Conservation (phyloP, 345 rosid genomes). For the Linum tenue region DNA sequence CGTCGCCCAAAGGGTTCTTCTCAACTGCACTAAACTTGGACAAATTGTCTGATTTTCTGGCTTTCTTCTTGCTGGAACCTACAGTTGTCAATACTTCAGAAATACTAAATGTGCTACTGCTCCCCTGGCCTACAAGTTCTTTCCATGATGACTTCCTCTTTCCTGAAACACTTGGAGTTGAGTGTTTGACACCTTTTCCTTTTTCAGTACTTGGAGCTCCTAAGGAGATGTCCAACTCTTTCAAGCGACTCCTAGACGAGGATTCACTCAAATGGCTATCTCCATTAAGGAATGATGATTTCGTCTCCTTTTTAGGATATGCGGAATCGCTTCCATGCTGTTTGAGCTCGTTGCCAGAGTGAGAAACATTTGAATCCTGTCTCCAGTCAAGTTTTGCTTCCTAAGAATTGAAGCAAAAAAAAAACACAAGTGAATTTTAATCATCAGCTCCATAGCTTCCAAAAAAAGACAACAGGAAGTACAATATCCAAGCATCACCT, state of each 20-base stretch:
- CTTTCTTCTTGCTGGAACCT: slow-evolving; percentile 22
- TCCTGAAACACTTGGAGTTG: slow-evolving; percentile 31
- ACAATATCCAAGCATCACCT: slow-evolving; percentile 3
- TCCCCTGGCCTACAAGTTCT: slow-evolving; percentile 45
- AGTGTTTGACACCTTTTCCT: slow-evolving; percentile 18
- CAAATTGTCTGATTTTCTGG: slow-evolving; percentile 2
- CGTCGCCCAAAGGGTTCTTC: neutral
- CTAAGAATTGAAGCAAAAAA: slow-evolving; percentile 28
- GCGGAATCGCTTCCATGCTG: slow-evolving; percentile 18
- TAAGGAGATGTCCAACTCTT: slow-evolving; percentile 1
- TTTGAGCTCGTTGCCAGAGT: slow-evolving; percentile 14
- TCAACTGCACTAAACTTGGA: neutral
- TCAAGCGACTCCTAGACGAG: slow-evolving; percentile 9
- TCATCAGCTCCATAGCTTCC: no score
- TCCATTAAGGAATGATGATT: slow-evolving; percentile 16
- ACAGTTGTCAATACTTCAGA: slow-evolving; percentile 31
- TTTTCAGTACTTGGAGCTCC: slow-evolving; percentile 18
- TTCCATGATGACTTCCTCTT: slow-evolving; percentile 77
- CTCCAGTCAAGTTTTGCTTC: slow-evolving; percentile 22
- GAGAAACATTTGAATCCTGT: slow-evolving; percentile 20
- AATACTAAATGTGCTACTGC: slow-evolving; percentile 31
- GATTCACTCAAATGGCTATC: slow-evolving; percentile 26
- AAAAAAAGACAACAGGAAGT: neutral
- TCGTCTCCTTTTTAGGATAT: slow-evolving; percentile 28
- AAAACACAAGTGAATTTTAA: neutral